Base-by-base conservation (phyloP, 2,329 filamentous ascomycete species). In the Calonectria crousiana region DNA sequence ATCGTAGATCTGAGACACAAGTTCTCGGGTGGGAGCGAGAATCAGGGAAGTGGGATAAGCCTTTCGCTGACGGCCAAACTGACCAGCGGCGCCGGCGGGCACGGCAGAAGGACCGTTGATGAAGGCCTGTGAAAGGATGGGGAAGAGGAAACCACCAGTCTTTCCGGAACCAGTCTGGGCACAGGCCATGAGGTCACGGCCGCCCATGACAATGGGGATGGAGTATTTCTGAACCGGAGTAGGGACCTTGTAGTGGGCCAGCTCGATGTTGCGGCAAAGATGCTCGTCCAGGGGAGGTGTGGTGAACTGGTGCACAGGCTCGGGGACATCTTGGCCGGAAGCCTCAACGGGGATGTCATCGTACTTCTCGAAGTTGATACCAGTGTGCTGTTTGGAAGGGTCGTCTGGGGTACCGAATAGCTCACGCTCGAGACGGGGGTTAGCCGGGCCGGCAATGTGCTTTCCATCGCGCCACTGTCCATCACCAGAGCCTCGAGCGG, bases 311-410 rank as follows among this genome's bases (percentile, higher is more conserved):
- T 93, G 93, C 79, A 98, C 95, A 51, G 96, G 94, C 83, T 98
- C 97, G 58, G 97, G 97, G 68, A 98, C 95, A 83, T 98, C 92
- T 69, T 95, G 93, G 75, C 97, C 97, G 74, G 96, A 98, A 77
- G 97, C 97, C 88, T 98, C 97, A 78, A 99, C 97, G 70, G 97
- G 97, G 79, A 99, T 99, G 86, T 99, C 97, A 84, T 99, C 97
- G 88, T 99, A 99, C 90, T 99, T 99, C 89, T 98, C 94, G 85
- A 99, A 99, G 92, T 99, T 99, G 94, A 99, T 98, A 87, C 97
- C 97, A 41, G 95, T 98, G 83, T 97, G 95, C 86, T 98, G 95
- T 91, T 98, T 98, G 79, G 94, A 92, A 77, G 96, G 95, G 83
- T 98, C 97, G 85, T 98, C 96, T 81, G 93, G 89, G 66, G 94